Conservation (phyloP, 2,329 filamentous ascomycete species). For the Tolypocladium guangdongense region DNA sequence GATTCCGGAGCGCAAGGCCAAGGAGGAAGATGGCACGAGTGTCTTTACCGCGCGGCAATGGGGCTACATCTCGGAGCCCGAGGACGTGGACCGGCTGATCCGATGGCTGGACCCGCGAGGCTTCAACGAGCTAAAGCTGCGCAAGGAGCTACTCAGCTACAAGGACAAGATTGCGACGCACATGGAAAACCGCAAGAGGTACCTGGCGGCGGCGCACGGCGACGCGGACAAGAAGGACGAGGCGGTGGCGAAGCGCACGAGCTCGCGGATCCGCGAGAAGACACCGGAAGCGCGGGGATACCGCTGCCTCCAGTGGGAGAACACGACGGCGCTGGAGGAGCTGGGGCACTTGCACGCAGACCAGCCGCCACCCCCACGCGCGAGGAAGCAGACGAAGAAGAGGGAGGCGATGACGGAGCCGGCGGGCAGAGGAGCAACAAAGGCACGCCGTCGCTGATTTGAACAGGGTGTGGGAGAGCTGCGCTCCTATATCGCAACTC, state of each 20-base stretch:
- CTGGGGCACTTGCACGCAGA: constrained; percentile 47
- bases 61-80: constrained; percentile 80
- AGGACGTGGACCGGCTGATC: constrained; percentile 67
- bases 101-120: constrained; percentile 84
- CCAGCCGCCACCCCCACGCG: constrained; percentile 38
- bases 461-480: not conserved
- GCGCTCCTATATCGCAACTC: not conserved
- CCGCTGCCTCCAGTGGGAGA: constrained; percentile 43
- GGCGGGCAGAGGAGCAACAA: constrained; percentile 15
- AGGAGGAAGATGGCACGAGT: constrained; percentile 74
- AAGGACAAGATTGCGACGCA: constrained; percentile 64
- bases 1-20: constrained; percentile 71
- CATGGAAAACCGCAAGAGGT: constrained; percentile 71
- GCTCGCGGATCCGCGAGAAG: constrained; percentile 33
- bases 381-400: constrained; percentile 41
- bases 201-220: constrained; percentile 36
- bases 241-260: constrained; percentile 27
- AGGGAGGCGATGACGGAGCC: constrained; percentile 30
- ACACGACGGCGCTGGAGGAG: constrained; percentile 45
- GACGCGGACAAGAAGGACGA: constrained; percentile 28
- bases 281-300: constrained; percentile 34
- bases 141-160: constrained; percentile 73
- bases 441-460: constrained; percentile 17
- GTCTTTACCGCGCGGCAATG: constrained; percentile 71
- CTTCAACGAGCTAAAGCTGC: constrained; percentile 72